Percentiles rank a stretch among this genome's conserved stretches.
Conservation (phyloP, 495 filamentous ascomycete species). For the Neurospora sp. region DNA sequence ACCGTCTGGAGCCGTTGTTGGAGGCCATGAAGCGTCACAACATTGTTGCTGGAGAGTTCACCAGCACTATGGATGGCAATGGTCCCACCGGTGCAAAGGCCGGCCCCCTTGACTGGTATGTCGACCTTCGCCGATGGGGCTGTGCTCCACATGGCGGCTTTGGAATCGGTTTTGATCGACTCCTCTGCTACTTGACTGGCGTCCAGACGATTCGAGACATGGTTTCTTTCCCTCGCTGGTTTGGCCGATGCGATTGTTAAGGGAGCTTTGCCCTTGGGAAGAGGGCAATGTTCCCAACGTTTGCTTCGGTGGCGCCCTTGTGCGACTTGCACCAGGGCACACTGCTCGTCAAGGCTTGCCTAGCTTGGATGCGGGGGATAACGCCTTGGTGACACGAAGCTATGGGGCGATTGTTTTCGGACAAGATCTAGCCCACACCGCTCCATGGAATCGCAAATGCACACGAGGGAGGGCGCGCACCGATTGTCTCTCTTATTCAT, state of each 20-base stretch:
- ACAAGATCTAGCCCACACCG: not conserved
- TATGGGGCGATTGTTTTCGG: not conserved
- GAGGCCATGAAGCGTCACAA: conserved; percentile 52
- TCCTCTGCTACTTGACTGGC: conserved; percentile 77
- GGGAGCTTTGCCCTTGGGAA: not conserved
- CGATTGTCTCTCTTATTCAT: not conserved
- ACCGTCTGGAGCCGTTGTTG: conserved; percentile 61
- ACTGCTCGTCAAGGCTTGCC: conserved; percentile 32
- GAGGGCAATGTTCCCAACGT: not conserved
- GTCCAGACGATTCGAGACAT: conserved; percentile 77
- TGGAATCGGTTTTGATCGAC: conserved; percentile 84
- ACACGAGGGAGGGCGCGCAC: not conserved
- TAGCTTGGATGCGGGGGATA: conserved; percentile 20
- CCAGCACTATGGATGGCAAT: not conserved
- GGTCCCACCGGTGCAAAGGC: not conserved
- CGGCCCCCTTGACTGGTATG: conserved; percentile 68
- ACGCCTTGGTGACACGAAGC: not conserved
- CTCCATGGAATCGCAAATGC: not conserved
- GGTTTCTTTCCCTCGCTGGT: conserved; percentile 82
- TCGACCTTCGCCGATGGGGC: conserved; percentile 89
- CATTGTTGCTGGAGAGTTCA: conserved; percentile 3
- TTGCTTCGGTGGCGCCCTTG: conserved; percentile 9
- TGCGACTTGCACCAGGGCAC: conserved; percentile 8
- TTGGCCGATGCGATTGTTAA: conserved; percentile 86
- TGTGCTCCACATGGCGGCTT: conserved; percentile 95